Evolutionary conservation across 2,329 filamentous ascomycete species (phyloP).

Genomic region (Zymoseptoria crescenta): DNA sequence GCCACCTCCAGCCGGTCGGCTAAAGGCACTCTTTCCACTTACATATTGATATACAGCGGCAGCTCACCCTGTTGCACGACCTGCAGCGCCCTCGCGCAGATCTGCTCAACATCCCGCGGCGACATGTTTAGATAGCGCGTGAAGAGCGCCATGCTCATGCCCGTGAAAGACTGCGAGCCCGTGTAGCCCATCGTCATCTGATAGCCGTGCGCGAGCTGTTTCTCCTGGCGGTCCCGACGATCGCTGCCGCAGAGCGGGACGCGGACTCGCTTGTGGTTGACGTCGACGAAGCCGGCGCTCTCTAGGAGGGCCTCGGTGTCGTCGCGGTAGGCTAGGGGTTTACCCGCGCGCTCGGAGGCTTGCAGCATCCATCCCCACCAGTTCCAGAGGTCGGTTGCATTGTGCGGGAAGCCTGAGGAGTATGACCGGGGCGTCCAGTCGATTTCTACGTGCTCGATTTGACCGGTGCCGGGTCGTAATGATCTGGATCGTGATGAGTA

Average conservation of each 20-base stretch:
- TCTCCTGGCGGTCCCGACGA: conserved; percentile 53
- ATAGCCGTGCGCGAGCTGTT: conserved; percentile 72
- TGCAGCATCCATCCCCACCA: conserved; percentile 65
- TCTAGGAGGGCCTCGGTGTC: conserved; percentile 55
- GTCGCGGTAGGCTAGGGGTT: conserved; percentile 59
- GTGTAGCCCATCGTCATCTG: conserved; percentile 57
- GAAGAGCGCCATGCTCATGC: conserved; percentile 38
- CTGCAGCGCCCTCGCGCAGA: conserved; percentile 52
- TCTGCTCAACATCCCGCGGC: conserved; percentile 51
- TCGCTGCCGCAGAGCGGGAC: conserved; percentile 57
- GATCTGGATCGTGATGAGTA: conserved; percentile 46
- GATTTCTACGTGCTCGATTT: conserved; percentile 82
- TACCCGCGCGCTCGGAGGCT: conserved; percentile 58
- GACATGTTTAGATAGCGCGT: conserved; percentile 56
- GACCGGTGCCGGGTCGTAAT: conserved; percentile 65
- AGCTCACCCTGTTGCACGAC: conserved; percentile 11
- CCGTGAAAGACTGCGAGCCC: conserved; percentile 19
- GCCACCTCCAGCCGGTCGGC: background rate
- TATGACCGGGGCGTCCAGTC: conserved; percentile 68
- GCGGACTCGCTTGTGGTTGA: conserved; percentile 58
- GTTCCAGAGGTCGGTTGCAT: conserved; percentile 49
- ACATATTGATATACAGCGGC: conserved; percentile 62
- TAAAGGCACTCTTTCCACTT: conserved; percentile 37
- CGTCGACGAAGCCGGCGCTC: conserved; percentile 69
- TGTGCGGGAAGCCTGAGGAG: conserved; percentile 42